Evolutionary conservation across 148 eudicot species (phyloP), one percentile per base, ranked within the genome.

Genomic region (Nyssa sinensis): DNA sequence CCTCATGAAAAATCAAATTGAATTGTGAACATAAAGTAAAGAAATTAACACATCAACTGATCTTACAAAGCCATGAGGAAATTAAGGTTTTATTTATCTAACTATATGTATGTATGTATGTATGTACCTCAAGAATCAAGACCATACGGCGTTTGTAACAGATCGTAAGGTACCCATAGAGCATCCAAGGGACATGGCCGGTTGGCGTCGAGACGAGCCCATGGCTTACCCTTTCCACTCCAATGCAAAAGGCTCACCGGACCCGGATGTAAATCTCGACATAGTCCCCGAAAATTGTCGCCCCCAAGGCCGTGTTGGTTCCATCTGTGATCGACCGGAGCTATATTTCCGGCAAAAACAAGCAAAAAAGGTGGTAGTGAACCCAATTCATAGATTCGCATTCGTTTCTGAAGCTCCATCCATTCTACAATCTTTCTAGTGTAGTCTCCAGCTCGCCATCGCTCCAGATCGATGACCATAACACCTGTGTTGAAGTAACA

Each of bases 221-320:
- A 94, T 0, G 98, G 98, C 75, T 92, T 94, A 1, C 98, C 98
- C 64, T 94, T 94, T 0, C 98, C 98, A 41, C 97, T 92, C 98
- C 98, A 94, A 78, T 94, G 98, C 76, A 94, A 76, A 1, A 94
- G 80, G 51, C 98, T 94, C 32, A 92, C 98, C 41, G 98, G 98
- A 17, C 98, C 98, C 4, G 96, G 95, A 30, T 94, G 98, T 34
- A 94, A 78, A 69, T 88, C 84, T 31, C 98, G 83, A 57, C 98
- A 94, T 2, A 92, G 85, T 27, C 98, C 98, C n/a, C 78, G 71
- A 47, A 79, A 88, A 67, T 94, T 94, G 66, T 94, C 98, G 0
- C 98, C 98, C 7, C 98, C 98, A 44, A 94, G 88, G 14, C 98
- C 98, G 70, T 94, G 98, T 66, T 94, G 98, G 74, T 94, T 94